phyloP scores from a whole-genome alignment of 2,329 filamentous ascomycete genomes.

The Chalaropsis ovoidea region DNA sequence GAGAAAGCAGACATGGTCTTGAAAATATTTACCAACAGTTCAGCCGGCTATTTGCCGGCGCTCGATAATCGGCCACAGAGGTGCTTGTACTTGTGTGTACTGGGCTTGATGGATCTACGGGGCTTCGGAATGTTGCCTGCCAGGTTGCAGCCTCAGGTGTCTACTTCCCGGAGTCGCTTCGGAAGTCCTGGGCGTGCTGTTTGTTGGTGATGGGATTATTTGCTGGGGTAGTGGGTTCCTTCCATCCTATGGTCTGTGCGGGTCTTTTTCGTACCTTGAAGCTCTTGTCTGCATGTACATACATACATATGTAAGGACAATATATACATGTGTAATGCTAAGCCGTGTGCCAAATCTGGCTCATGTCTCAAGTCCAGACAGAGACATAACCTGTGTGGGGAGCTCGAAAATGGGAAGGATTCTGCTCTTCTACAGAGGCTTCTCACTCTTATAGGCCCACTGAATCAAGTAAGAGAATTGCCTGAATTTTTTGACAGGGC shows the following conservation, averaged over 20 bases:
- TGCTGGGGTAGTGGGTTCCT: conserved; percentile 10
- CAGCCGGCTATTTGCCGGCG: background rate
- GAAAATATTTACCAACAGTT: too few species aligned
- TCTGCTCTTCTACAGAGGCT: conserved; percentile 3
- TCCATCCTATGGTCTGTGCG: conserved; percentile 11
- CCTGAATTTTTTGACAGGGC: conserved; percentile 13
- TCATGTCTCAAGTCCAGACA: background rate
- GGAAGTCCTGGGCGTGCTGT: conserved; percentile 24
- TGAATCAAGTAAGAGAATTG: conserved; percentile 12
- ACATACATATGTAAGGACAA: too few species aligned
- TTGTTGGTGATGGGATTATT: conserved; percentile 1
- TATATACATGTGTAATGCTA: background rate
- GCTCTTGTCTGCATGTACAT: background rate
- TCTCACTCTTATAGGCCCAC: background rate
- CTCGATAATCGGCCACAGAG: background rate
- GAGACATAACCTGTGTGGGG: conserved; percentile 1
- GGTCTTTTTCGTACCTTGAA: conserved; percentile 7
- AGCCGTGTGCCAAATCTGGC: conserved; percentile 5
- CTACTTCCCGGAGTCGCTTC: conserved; percentile 26
- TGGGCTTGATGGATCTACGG: background rate
- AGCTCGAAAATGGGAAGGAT: conserved; percentile 12
- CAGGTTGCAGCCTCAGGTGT: conserved; percentile 20
- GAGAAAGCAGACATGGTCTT: background rate
- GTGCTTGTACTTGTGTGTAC: background rate
- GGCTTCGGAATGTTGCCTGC: conserved; percentile 18